Evolutionary conservation across 2,329 filamentous ascomycete species (phyloP), one percentile per base, ranked within the genome.

Genomic region (Macrophomina pseudophaseolina): DNA sequence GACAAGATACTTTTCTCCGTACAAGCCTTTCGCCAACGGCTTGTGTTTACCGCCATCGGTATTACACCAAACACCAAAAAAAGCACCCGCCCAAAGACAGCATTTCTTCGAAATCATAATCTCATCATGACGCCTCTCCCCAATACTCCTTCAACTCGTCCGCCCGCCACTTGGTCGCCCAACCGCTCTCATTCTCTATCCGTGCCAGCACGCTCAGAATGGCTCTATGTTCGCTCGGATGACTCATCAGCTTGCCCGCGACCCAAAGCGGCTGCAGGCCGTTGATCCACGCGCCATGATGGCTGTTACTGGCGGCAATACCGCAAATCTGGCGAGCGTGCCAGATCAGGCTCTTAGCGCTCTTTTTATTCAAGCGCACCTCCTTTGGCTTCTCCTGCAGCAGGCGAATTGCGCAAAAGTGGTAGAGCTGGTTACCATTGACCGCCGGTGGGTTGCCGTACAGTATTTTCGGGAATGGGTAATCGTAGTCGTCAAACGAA

Each of bases 161-260:
- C 0, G 80, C 82, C 49, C 85, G 74, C 84, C 84, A 87, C 67
- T 78, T 78, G 0, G 85, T 86, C 3, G 80, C 80, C 84, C 84
- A 87, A 0, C 85, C 85, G 6, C 81, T 84, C 69, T 85, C 82
- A 33, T 75, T 75, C 74, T 86, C 84, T 40, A 87, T 86, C 30
- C 77, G 76, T 16, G 79, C 80, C 51, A 85, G 71, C 14, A 85
- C 74, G 11, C 82, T 78, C 11, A 86, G 42, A n/a, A 87, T 84
- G 65, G 71, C 82, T 62, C 66, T 75, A 69, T 76, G 84, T 73
- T 76, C 82, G 44, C 71, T 80, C 2, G 69, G 74, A 68, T 83
- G 81, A 33, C 79, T 81, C 80, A 83, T 82, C 46, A 76, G 75
- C 69, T 82, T 81, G 0, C 81, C 81, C 0, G 81, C 81, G n/a